Base-by-base conservation (phyloP, 2,329 filamentous ascomycete genomes). In the Purpureocillium lavendulum region DNA sequence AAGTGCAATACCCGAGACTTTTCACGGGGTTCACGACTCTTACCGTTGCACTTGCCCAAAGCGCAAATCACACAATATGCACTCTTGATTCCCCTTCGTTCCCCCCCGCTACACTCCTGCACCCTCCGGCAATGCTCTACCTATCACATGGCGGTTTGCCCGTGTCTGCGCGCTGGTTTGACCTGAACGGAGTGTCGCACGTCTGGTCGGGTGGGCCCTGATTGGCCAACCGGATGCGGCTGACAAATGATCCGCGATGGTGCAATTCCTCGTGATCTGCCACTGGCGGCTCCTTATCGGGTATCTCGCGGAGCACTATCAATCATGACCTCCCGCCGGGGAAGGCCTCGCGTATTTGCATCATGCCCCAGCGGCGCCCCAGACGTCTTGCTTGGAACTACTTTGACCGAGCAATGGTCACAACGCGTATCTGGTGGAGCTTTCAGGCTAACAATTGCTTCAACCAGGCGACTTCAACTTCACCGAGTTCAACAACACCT, bases 201-300 rank as follows among this genome's bases (percentile, higher is more conserved):
- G 46, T 55, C 43, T 55, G 48, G 47, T 45, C 45, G 43, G 43
- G 49, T 47, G 49, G 50, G 43, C 43, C 43, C 24, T n/a, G 29
- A 14, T 16, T 36, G 42, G 24, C 39, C 35, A 36, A 34, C 32
- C 31, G 34, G 15, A 40, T 55, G 58, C 50, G 46, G 57, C 61
- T 62, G 61, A 62, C 64, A 66, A 70, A 67, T 68, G 57, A 56
- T 50, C 51, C 56, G 50, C 59, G 66, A 78, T 78, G 72, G 68
- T 71, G 75, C 71, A 69, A 79, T 78, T 72, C 59, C 73, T 66
- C 73, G 73, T 77, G 74, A 77, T 67, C 62, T 65, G 43, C 49
- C 45, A 43, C 32, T 14, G 21, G 35, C 40, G 14, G 15, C n/a
- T 36, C n/a, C 33, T 13, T 28, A 9, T 14, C 33, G 12, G 21